These are phyloP conservation scores for Eucalyptus shirleyi DNA, from an alignment of 345 rosid species.

Conservation along the genomic window DNA sequence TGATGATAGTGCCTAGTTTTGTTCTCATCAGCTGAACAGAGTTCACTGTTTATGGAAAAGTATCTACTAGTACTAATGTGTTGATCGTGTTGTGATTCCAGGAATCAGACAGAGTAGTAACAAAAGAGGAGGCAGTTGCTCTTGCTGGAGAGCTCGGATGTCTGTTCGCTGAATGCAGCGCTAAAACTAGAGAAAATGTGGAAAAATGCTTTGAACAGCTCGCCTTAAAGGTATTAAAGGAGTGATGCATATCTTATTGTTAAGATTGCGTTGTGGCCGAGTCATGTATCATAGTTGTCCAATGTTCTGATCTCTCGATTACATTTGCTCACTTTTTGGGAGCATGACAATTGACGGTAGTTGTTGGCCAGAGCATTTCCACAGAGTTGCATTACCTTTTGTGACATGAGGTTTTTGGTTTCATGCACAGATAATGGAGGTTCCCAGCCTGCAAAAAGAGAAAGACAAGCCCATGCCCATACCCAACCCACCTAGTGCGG, in stretches of 20 bases:
- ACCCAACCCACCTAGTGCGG: not conserved
- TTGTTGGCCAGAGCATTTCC: not conserved
- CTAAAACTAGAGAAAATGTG: constrained; percentile 74
- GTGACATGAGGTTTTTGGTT: not conserved
- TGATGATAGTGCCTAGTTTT: not conserved
- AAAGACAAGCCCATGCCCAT: not conserved
- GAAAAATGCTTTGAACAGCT: constrained; percentile 80
- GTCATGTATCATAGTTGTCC: not conserved
- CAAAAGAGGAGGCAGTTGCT: constrained; percentile 67
- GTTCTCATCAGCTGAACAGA: not conserved
- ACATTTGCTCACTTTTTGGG: not conserved
- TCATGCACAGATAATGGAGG: constrained; percentile 55
- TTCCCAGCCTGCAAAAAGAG: constrained; percentile 74
- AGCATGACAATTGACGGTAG: not conserved
- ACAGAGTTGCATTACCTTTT: not conserved
- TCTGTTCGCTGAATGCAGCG: constrained; percentile 76
- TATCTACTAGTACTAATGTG: not conserved
- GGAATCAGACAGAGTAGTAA: constrained; percentile 77
- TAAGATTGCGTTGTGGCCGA: not conserved
- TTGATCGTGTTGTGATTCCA: constrained; percentile 3
- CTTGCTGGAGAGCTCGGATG: constrained; percentile 69
- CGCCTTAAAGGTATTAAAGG: constrained; percentile 45
- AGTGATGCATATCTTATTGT: not conserved
- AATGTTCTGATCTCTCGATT: not conserved
- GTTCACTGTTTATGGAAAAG: not conserved